Base-by-base conservation (phyloP, 352 stramenopile species). In the Globisporangium cylindrosporum region DNA sequence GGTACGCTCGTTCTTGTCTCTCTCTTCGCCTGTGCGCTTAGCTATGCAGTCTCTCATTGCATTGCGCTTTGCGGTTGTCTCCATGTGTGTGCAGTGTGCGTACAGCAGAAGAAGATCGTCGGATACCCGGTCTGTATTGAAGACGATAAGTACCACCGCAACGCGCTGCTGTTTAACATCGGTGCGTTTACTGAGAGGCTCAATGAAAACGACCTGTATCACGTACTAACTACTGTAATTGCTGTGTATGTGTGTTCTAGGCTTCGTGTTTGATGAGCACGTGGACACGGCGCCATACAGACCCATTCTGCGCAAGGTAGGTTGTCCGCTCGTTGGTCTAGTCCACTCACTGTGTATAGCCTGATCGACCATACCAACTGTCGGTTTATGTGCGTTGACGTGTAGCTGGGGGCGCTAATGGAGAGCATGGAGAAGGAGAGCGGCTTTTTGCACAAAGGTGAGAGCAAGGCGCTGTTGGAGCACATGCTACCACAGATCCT, bases 131-230 rank as follows among this genome's bases (percentile, higher is more conserved):
- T 96, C 27, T 96, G 84, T 70, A 96, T 96, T 34, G 88, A 94
- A 66, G 88, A 94, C 66, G 85, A 94, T 79, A 96, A 97, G 73
- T 97, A 97, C 75, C 77, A 94, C 59, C 89, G 90, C 64, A 95
- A 95, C 41, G 84, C 88, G 46, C 78, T 97, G 62, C 79, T 94
- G 22, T 97, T 96, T 71, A 97, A 96, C 69, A 92, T 97, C 61
- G 86, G 74, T 80, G 54, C 53, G 58, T 32, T 32, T 32, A 32
- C 29, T 32, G 4, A 32, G 29, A 32, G 29, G 29, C 3, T 32
- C 29, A 32, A 32, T 32, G 29, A 32, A 32, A 32, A 32, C 29
- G 29, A 32, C 29, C 4, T 32, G 29, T 32, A 32, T 32, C 29
- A 32, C 29, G 4, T 2, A 32, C 29, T 32, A 8, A 32, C 29